Evolutionary conservation across 2,329 filamentous ascomycete genomes (phyloP), one percentile per base, ranked within the genome.

Genomic region (Ophiostoma piceae): DNA sequence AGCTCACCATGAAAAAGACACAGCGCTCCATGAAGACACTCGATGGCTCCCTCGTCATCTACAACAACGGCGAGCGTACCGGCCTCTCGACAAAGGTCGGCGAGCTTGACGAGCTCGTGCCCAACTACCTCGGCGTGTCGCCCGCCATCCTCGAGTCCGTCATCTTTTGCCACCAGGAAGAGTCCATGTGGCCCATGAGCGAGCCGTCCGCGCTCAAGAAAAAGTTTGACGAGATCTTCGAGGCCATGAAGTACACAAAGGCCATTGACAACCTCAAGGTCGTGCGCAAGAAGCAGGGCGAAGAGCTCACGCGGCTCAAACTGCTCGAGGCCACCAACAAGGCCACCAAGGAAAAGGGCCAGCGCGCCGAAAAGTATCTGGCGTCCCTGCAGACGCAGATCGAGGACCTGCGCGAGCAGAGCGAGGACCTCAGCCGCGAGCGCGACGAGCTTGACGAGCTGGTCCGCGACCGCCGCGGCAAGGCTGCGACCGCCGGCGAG

Each of bases 111-210:
- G 85, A 89, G 73, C 86, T 94, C 74, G 90, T 99, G 78, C 93
- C 94, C 0, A 87, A 91, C 74, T 90, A 92, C 74, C 85, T 99
- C 0, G 95, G 95, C 51, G 95, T 97, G 3, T 95, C 93, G 1
- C 89, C 90, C 69, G 94, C 95, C 14, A 89, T 99, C 69, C 85
- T 99, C 35, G 94, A 98, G 74, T 91, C 90, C 71, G 95, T 99
- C 77, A 97, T 99, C 74, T 99, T 99, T 80, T 99, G 95, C 78
- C 95, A 99, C 77, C 95, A 99, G 77, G 95, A 99, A 77, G 95
- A 99, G 74, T 97, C 94, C 35, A 80, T 98, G 37, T 99, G 95
- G 95, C 95, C 95, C 0, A 89, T 99, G 84, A 96, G 92, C 77
- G 92, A 96, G 76, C 92, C 95, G 0, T 83, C 87, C 0, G 87